Conservation (phyloP, 179 eudicot genomes). For the Spinacia oleracea region DNA sequence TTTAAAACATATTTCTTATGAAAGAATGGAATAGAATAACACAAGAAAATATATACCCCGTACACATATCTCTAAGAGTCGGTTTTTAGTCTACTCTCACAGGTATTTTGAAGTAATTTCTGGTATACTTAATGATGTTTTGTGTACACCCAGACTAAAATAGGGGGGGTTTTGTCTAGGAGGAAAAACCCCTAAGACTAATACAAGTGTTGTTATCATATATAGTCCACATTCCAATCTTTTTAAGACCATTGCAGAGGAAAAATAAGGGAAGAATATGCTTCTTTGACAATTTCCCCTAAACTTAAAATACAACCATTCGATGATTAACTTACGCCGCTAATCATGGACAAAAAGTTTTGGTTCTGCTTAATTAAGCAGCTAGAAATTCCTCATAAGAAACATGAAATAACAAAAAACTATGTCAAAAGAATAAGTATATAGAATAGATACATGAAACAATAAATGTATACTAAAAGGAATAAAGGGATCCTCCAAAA, state of each 20-base stretch:
- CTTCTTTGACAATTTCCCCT: not conserved
- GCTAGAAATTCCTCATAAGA: constrained; percentile 16
- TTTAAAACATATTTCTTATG: no score
- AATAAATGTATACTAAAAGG: constrained; percentile 18
- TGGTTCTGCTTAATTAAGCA: constrained; percentile 21
- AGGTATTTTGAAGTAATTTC: not conserved
- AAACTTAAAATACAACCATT: not conserved
- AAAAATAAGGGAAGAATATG: constrained; percentile 3
- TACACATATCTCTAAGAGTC: not conserved
- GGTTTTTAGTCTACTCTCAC: not conserved
- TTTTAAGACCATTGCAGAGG: not conserved
- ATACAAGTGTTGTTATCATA: not conserved
- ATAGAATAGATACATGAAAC: not conserved
- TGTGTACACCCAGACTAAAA: not conserved
- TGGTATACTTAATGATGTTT: not conserved
- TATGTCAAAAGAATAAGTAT: not conserved
- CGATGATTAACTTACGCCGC: constrained; percentile 5
- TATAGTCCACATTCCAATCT: not conserved
- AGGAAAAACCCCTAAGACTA: not conserved
- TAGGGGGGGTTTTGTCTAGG: not conserved
- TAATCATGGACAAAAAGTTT: constrained; percentile 20
- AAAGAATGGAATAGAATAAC: not conserved
- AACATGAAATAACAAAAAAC: not conserved
- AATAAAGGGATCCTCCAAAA: constrained; percentile 23
- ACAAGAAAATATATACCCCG: not conserved